A percentile compares a stretch with the other conserved stretches of the same genome.
Conservation (phyloP, 331 rosid species). For the Arachis monticola region DNA sequence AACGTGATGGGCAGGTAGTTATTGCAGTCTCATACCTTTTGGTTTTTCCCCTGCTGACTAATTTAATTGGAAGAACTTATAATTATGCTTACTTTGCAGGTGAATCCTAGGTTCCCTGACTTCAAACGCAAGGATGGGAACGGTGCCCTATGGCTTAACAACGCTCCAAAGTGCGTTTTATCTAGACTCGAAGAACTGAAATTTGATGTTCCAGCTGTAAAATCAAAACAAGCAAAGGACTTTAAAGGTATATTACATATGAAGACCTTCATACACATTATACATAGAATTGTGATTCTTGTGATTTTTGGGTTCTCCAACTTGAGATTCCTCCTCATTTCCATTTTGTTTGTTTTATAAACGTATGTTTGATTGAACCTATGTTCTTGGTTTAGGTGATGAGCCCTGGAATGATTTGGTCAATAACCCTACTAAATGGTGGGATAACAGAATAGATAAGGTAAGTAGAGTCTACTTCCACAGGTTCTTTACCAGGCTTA, state of each 20-base stretch:
- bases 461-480: conserved; percentile 27
- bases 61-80: too few species aligned
- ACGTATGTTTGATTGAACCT: neutral
- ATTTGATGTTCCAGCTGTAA: conserved; percentile 44
- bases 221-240: conserved; percentile 43
- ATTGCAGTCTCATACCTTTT: too few species aligned
- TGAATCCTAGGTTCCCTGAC: conserved; percentile 56
- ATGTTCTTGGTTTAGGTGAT: conserved; percentile 40
- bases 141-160: conserved; percentile 57
- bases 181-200: conserved; percentile 55
- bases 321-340: neutral
- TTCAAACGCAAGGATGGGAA: conserved; percentile 62
- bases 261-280: conserved; percentile 16
- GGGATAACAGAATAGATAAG: conserved; percentile 64
- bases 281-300: conserved; percentile 12
- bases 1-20: too few species aligned
- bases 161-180: conserved; percentile 50
- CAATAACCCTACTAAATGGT: conserved; percentile 58
- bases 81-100: too few species aligned
- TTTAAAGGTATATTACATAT: conserved; percentile 45
- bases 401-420: conserved; percentile 54
- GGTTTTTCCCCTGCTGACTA: too few species aligned
- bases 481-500: neutral
- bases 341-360: neutral
- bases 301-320: neutral